These are phyloP conservation scores for Blastomyces emzantsi DNA, from an alignment of 2,329 filamentous ascomycete genomes.

Conservation along the genomic window DNA sequence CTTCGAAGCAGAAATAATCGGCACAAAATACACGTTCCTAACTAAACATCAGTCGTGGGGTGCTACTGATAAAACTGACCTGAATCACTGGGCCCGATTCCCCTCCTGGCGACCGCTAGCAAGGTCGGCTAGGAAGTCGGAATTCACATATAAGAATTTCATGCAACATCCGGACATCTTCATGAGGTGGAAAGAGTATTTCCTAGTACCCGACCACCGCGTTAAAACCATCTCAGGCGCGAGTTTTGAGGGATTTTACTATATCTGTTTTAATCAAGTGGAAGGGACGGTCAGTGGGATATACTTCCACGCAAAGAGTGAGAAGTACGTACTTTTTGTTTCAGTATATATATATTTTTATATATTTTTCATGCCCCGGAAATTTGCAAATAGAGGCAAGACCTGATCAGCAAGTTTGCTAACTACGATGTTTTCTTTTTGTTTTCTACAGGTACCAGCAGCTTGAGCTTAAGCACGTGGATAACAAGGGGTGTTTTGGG, in stretches of 20 bases:
- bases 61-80: constrained; percentile 79
- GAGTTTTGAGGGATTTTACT: constrained; percentile 98
- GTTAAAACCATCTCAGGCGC: constrained; percentile 86
- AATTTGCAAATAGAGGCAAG: neutral
- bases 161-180: constrained; percentile 82
- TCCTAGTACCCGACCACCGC: constrained; percentile 88
- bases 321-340: constrained; percentile 59
- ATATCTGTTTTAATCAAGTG: constrained; percentile 96
- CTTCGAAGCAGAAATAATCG: constrained; percentile 97
- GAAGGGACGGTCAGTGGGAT: constrained; percentile 82
- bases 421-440: constrained; percentile 4
- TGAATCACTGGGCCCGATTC: constrained; percentile 90
- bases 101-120: constrained; percentile 71
- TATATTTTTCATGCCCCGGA: neutral
- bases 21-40: constrained; percentile 85
- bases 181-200: constrained; percentile 99
- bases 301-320: constrained; percentile 96
- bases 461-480: constrained; percentile 79
- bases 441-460: constrained; percentile 65
- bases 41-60: constrained; percentile 89
- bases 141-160: constrained; percentile 57
- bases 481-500: constrained; percentile 71
- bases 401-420: neutral
- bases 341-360: too few relatives aligned
- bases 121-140: constrained; percentile 50